These are phyloP conservation scores for Acer campestre DNA, from an alignment of 345 rosid genomes.

Conservation along the genomic window DNA sequence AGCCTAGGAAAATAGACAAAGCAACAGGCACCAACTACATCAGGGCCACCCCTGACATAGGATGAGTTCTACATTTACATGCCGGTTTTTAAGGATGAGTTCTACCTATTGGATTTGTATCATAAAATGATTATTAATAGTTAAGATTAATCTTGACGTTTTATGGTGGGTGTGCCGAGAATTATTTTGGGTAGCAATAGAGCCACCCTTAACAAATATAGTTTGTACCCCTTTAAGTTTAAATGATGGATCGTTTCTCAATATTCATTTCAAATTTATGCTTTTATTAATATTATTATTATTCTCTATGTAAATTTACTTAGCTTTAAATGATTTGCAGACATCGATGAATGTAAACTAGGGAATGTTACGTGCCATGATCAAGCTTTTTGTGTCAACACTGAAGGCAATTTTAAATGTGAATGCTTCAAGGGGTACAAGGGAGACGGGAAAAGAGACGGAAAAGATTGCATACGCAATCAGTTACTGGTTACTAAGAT, in stretches of 20 bases:
- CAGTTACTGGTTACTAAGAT: neutral
- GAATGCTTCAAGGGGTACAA: constrained; percentile 31
- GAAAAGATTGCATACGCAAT: neutral
- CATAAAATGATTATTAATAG: too few relatives aligned
- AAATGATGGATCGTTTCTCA: too few relatives aligned
- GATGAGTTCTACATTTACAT: too few relatives aligned
- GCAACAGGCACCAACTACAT: too few relatives aligned
- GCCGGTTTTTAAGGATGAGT: too few relatives aligned
- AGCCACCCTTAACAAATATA: too few relatives aligned
- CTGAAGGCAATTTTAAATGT: constrained; percentile 31
- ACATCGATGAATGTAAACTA: constrained; percentile 11
- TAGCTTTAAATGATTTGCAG: constrained; percentile 5
- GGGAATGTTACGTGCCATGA: neutral
- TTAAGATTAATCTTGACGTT: too few relatives aligned
- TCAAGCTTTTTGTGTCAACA: neutral
- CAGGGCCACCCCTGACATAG: too few relatives aligned
- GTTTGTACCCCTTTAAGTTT: neutral
- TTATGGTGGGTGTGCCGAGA: too few relatives aligned
- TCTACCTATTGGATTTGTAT: too few relatives aligned
- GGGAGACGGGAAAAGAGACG: constrained; percentile 26
- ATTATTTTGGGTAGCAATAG: too few relatives aligned
- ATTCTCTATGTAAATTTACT: neutral
- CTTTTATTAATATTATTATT: neutral
- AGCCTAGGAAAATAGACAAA: too few relatives aligned
- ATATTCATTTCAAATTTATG: neutral